These are phyloP conservation scores for Colletotrichum caudatum DNA, from an alignment of 2,329 filamentous ascomycete genomes.

Conservation along the genomic window DNA sequence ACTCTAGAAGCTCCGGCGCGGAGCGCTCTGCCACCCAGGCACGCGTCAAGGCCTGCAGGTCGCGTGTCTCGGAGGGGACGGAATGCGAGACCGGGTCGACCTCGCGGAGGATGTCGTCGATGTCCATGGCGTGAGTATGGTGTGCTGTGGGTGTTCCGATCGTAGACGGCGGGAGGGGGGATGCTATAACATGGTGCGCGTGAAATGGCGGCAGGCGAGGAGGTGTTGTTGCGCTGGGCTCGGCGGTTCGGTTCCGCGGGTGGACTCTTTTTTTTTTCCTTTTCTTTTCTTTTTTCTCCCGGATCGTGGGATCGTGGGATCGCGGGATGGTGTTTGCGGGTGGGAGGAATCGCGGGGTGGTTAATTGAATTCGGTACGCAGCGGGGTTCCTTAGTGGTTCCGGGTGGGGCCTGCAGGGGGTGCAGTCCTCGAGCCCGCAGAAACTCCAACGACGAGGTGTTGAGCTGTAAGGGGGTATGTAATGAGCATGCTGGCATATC, in stretches of 20 bases:
- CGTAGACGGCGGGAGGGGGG: neutral
- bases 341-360: constrained; percentile 18
- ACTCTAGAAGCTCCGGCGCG: constrained; percentile 89
- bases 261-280: neutral
- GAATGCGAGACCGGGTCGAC: constrained; percentile 71
- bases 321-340: constrained; percentile 21
- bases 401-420: constrained; percentile 6
- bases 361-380: constrained; percentile 21
- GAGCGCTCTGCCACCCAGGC: constrained; percentile 94
- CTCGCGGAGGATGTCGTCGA: constrained; percentile 82
- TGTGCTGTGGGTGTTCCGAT: neutral
- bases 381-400: constrained; percentile 21
- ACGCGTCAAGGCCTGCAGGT: constrained; percentile 90
- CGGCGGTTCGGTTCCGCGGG: constrained; percentile 6
- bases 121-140: constrained; percentile 70
- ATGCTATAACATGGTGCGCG: constrained; percentile 29
- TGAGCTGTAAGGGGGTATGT: neutral
- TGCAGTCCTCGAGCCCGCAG: neutral
- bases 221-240: neutral
- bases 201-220: neutral
- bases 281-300: neutral
- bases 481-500: neutral
- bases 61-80: constrained; percentile 71
- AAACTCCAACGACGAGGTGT: neutral
- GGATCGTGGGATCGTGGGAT: constrained; percentile 23